A percentile compares a stretch with the other conserved stretches of the same genome.
phyloP scores from a whole-genome alignment of 23 red algal species.

The Gracilaria caudata region DNA sequence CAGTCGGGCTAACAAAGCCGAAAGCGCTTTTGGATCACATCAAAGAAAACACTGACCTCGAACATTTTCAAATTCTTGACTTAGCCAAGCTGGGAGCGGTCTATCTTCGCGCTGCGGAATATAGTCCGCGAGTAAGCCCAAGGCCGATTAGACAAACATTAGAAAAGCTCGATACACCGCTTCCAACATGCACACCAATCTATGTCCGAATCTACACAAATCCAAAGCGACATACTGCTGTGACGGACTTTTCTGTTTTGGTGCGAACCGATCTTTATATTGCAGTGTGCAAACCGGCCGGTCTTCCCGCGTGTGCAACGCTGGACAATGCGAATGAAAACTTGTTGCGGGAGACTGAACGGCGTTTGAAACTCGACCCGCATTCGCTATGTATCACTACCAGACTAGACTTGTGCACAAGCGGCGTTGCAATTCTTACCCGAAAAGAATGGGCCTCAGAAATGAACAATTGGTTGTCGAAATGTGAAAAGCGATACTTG shows the following conservation, averaged over 20 bases:
- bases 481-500: slow-evolving; percentile 7
- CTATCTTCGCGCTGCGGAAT: slow-evolving; percentile 8
- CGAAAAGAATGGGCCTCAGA: not conserved
- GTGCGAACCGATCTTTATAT: not conserved
- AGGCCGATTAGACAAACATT: not conserved
- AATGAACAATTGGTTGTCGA: not conserved
- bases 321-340: slow-evolving; percentile 13
- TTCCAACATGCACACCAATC: slow-evolving; percentile 1
- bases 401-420: slow-evolving; percentile 23
- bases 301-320: not conserved
- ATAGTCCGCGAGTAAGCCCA: not conserved
- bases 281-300: slow-evolving; percentile 35
- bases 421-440: slow-evolving; percentile 13
- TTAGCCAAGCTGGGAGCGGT: slow-evolving; percentile 10
- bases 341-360: slow-evolving; percentile 9
- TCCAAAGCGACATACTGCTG: slow-evolving; percentile 22
- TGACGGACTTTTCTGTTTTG: slow-evolving; percentile 1
- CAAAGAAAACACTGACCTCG: slow-evolving; percentile 2
- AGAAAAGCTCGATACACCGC: not conserved
- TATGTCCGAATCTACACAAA: slow-evolving; percentile 17
- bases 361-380: not conserved
- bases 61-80: not conserved
- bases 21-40: slow-evolving; percentile 2
- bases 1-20: not conserved
- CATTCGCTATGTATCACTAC: slow-evolving; percentile 28